These are phyloP conservation scores for Apophysomyces sp. DNA, from an alignment of 371 early-diverging fungal species.

Conservation along the genomic window DNA sequence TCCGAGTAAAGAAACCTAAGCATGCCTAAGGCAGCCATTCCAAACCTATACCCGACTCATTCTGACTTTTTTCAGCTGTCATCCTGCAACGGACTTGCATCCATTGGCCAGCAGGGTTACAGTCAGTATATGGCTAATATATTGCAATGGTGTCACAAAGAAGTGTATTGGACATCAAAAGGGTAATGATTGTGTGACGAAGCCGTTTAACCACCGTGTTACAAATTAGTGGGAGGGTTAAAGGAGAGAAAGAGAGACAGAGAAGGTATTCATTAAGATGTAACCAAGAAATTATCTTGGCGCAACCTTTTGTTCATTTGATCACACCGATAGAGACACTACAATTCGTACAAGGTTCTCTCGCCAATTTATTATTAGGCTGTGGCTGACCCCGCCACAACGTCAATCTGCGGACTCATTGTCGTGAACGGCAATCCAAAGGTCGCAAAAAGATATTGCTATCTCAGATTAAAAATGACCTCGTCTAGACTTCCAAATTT, in stretches of 20 bases:
- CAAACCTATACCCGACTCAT: no score
- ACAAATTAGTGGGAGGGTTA: neutral
- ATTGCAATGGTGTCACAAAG: neutral
- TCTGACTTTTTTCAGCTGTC: no score
- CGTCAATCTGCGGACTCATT: no score
- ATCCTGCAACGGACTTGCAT: no score
- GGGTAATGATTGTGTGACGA: neutral
- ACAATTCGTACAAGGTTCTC: neutral
- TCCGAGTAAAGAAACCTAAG: no score
- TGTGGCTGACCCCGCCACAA: no score
- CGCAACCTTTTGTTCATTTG: neutral
- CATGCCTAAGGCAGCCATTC: no score
- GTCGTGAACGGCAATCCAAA: no score
- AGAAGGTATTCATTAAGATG: neutral
- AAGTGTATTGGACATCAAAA: neutral
- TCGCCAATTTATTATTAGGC: no score
- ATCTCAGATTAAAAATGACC: no score
- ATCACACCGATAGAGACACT: neutral
- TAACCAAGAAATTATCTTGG: neutral
- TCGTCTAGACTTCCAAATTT: neutral
- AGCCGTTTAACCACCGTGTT: conserved; percentile 1
- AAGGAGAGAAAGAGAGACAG: neutral
- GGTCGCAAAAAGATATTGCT: no score
- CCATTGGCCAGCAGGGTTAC: neutral
- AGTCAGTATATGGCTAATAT: neutral